Base-by-base conservation (phyloP, 179 eudicot species). In the Beta macrorhiza region DNA sequence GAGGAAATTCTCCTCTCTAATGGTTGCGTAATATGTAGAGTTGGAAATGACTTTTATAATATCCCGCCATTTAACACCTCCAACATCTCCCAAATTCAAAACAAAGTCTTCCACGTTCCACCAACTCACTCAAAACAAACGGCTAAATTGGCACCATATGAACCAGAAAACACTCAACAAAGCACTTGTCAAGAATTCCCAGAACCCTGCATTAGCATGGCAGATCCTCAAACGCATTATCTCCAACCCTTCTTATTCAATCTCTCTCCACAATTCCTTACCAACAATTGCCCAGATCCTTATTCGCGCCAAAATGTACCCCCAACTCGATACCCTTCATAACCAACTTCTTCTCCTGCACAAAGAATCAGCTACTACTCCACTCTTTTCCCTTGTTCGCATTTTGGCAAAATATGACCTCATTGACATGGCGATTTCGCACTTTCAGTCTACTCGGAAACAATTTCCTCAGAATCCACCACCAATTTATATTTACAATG, bases 131-230 rank as follows among this genome's bases (percentile, higher is more conserved):
- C 37, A 45, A 70, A n/a, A 70, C 74, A 19, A 57, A 42, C 78
- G 17, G 17, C 16, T 12, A 51, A 74, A 57, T 17, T 64, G 11
- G 47, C 42, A 15, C 6, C 67, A 47, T 42, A 84, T 84, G 89
- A 86, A 79, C 64, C 86, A 83, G 16, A 86, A 74, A 51, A 81
- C 69, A 65, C 82, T 93, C 17, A 78, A 76, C 17, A 88, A 80
- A 85, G 81, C 91, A 69, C 82, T 95, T 61, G 71, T 81, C 17
- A 86, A 85, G 45, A 91, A 95, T 90, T 70, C 91, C 58, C 78
- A 80, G 79, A 89, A 89, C 79, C 99, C 99, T n/a, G 72, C 77
- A 72, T 74, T 96, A 37, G 97, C 97, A 89, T 96, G 97, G 97
- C 96, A 89, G 15, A 84, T 96, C 87, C 91, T 92, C 91, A 89